phyloP scores from a whole-genome alignment of 108 stramenopile species.

The Pseudonitzschia multiseries region DNA sequence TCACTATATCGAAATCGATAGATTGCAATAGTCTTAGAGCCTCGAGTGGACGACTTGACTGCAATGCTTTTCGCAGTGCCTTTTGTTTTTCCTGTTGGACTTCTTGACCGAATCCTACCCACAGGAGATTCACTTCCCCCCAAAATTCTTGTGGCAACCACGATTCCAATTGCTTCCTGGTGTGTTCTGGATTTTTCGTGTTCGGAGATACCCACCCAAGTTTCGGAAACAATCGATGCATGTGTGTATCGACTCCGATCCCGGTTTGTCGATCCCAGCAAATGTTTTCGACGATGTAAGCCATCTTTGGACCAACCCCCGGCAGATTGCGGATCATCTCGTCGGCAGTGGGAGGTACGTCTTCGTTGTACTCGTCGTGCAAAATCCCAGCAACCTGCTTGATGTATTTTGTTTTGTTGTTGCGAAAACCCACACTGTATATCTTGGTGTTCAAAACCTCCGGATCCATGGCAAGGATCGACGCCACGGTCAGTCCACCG shows the following conservation, averaged over 20 bases:
- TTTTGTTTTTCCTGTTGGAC: conserved; percentile 85
- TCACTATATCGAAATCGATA: conserved; percentile 65
- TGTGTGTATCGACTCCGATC: conserved; percentile 93
- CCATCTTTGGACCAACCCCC: conserved; percentile 93
- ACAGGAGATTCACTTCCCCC: conserved; percentile 77
- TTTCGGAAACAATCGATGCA: conserved; percentile 90
- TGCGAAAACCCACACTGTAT: conserved; percentile 86
- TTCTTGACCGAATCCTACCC: conserved; percentile 95
- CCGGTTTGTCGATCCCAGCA: conserved; percentile 68
- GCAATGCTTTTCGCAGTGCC: conserved; percentile 66
- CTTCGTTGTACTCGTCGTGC: conserved; percentile 58
- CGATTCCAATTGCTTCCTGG: conserved; percentile 77
- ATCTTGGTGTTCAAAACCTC: conserved; percentile 68
- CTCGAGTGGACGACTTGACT: conserved; percentile 58
- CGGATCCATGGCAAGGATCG: conserved; percentile 39
- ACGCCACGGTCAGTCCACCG: conserved; percentile 53
- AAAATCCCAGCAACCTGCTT: conserved; percentile 68
- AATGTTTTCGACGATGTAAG: conserved; percentile 78
- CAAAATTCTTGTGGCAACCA: conserved; percentile 85
- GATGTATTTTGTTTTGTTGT: conserved; percentile 91
- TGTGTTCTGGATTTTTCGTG: conserved; percentile 81
- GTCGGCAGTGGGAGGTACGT: conserved; percentile 76
- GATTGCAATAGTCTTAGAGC: conserved; percentile 63
- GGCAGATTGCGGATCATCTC: conserved; percentile 69
- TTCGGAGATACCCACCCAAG: conserved; percentile 65